These are phyloP conservation scores for Talaromyces trachyspermus DNA, from an alignment of 495 filamentous ascomycete species.

Conservation along the genomic window DNA sequence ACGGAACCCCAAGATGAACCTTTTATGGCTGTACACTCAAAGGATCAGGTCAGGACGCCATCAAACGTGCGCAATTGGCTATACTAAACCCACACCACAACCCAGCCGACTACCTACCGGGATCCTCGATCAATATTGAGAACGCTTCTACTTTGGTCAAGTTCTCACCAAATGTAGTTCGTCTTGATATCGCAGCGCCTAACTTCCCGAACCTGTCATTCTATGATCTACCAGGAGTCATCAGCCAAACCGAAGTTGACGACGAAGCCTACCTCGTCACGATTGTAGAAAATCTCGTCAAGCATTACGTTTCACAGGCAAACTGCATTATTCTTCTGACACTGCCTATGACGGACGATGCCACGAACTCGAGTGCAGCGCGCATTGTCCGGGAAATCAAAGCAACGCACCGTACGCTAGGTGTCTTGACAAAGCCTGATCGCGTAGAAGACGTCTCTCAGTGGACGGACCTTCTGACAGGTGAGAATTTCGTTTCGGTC, in stretches of 20 bases:
- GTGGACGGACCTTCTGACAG: constrained; percentile 53
- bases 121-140: constrained; percentile 11
- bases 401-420: constrained; percentile 59
- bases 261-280: constrained; percentile 57
- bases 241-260: constrained; percentile 53
- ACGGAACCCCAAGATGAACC: constrained; percentile 29
- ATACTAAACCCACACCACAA: constrained; percentile 52
- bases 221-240: constrained; percentile 75
- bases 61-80: constrained; percentile 65
- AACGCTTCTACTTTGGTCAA: constrained; percentile 43
- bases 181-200: constrained; percentile 63
- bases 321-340: constrained; percentile 70
- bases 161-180: constrained; percentile 73
- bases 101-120: constrained; percentile 42
- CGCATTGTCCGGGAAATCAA: constrained; percentile 49
- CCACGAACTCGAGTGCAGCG: constrained; percentile 63
- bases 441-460: constrained; percentile 44
- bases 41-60: constrained; percentile 49
- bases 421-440: constrained; percentile 78
- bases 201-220: constrained; percentile 65
- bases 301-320: constrained; percentile 53
- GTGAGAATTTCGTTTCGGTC: constrained; percentile 47
- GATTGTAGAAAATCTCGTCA: constrained; percentile 61
- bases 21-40: constrained; percentile 33
- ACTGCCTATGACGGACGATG: constrained; percentile 65